Percentiles rank a stretch among this genome's conserved stretches.
Evolutionary conservation across 495 filamentous ascomycete species (phyloP).

Genomic region (Penicillium atrosanguineum): DNA sequence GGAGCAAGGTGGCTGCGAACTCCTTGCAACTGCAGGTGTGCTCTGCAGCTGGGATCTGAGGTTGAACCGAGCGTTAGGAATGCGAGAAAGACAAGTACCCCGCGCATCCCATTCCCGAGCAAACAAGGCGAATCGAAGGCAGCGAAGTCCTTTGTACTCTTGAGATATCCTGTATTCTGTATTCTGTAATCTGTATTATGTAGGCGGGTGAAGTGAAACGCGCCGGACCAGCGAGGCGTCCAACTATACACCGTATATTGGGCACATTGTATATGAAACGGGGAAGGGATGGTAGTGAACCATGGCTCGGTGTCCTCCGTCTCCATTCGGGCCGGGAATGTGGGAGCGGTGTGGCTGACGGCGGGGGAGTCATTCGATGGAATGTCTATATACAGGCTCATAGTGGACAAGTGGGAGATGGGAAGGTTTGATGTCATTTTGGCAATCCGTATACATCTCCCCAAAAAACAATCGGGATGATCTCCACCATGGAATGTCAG

Average conservation of each 20-base stretch:
- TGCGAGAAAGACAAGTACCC: constrained; percentile 7
- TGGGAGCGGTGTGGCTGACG: constrained; percentile 21
- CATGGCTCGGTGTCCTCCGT: constrained; percentile 16
- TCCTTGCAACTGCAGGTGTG: constrained; percentile 23
- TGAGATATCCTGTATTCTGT: too few relatives aligned
- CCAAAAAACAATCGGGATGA: neutral
- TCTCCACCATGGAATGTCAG: constrained; percentile 24
- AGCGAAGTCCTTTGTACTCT: too few relatives aligned
- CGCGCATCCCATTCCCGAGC: neutral
- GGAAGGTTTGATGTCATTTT: constrained; percentile 4
- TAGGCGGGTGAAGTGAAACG: too few relatives aligned
- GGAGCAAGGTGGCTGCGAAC: constrained; percentile 24
- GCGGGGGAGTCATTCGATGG: constrained; percentile 1
- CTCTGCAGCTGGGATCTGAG: constrained; percentile 19
- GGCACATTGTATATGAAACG: constrained; percentile 4
- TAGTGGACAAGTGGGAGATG: neutral
- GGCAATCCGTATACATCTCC: neutral
- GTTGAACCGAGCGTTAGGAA: constrained; percentile 26
- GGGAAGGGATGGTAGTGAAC: constrained; percentile 23
- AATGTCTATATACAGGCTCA: neutral
- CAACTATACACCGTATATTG: neutral
- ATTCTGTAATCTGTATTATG: too few relatives aligned
- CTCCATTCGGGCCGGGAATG: constrained; percentile 14
- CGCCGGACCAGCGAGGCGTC: too few relatives aligned
- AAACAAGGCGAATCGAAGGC: neutral